A percentile compares a stretch with the other conserved stretches of the same genome.
Conservation (phyloP, 768 basidiomycete species). For the Agaricus sinodeliciosus region DNA sequence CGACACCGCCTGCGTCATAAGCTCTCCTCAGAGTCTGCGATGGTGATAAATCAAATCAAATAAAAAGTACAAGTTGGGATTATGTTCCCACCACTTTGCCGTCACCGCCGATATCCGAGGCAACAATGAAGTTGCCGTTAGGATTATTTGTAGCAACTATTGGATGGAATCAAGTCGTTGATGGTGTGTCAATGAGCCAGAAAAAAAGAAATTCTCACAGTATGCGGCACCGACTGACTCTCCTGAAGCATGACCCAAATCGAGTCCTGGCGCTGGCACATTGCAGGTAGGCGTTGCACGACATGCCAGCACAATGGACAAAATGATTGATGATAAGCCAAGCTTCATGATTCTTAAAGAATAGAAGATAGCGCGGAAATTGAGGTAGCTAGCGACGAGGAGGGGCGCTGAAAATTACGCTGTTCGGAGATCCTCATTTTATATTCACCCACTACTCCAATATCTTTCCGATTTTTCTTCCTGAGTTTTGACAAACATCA, state of each 20-base stretch:
- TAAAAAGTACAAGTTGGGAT: slow-evolving; percentile 7
- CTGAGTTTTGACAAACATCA: no score
- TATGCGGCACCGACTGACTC: slow-evolving; percentile 23
- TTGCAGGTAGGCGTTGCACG: background rate
- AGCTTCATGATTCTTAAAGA: background rate
- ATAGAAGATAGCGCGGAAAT: no score
- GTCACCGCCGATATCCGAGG: slow-evolving; percentile 33
- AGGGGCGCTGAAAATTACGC: no score
- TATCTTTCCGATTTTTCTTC: no score
- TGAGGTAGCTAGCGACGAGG: no score
- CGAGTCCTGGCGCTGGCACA: background rate
- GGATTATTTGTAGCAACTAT: slow-evolving; percentile 49
- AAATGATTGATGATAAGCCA: background rate
- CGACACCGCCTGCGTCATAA: slow-evolving; percentile 25
- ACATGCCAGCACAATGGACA: background rate
- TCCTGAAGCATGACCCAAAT: background rate
- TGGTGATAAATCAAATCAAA: background rate
- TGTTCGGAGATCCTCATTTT: no score
- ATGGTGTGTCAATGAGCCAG: background rate
- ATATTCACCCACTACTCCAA: no score
- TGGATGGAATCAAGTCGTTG: background rate
- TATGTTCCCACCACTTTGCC: slow-evolving; percentile 31
- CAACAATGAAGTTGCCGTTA: slow-evolving; percentile 35
- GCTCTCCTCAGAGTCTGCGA: slow-evolving; percentile 24
- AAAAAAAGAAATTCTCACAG: slow-evolving; percentile 13